These are phyloP conservation scores for Podila epicladia DNA, from an alignment of 192 early-diverging fungal genomes.

Conservation along the genomic window DNA sequence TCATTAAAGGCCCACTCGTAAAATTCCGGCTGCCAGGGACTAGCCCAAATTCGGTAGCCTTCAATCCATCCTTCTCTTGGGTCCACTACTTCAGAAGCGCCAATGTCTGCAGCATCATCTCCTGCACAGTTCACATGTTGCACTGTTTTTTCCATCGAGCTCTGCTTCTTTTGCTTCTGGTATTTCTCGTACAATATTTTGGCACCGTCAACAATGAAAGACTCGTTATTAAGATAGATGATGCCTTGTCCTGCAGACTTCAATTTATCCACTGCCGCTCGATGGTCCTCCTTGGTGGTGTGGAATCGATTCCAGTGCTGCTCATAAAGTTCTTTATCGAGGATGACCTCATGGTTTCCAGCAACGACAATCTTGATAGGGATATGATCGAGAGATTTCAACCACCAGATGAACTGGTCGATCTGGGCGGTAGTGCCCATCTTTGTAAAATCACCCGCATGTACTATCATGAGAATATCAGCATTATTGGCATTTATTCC, in stretches of 20 bases:
- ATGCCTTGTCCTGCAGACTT: slow-evolving; percentile 28
- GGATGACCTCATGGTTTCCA: slow-evolving; percentile 38
- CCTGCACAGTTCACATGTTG: not conserved
- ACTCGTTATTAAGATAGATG: slow-evolving; percentile 31
- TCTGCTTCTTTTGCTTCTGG: slow-evolving; percentile 10
- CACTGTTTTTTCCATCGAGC: not conserved
- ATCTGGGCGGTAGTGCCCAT: slow-evolving; percentile 30
- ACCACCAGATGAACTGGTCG: slow-evolving; percentile 21
- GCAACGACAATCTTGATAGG: slow-evolving; percentile 37
- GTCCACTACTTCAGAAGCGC: not conserved
- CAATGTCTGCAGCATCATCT: slow-evolving; percentile 2
- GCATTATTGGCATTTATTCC: not conserved
- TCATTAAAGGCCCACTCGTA: slow-evolving; percentile 42
- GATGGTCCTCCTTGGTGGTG: slow-evolving; percentile 16
- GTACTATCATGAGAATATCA: slow-evolving; percentile 16
- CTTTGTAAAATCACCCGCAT: slow-evolving; percentile 42
- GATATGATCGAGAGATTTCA: slow-evolving; percentile 27
- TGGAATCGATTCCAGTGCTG: slow-evolving; percentile 32
- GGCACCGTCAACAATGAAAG: slow-evolving; percentile 18
- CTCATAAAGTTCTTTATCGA: slow-evolving; percentile 37
- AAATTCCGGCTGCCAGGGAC: slow-evolving; percentile 39
- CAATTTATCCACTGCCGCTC: slow-evolving; percentile 19
- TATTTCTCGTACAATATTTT: slow-evolving; percentile 5
- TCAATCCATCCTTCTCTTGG: slow-evolving; percentile 16
- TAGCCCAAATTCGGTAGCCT: slow-evolving; percentile 33